Base-by-base conservation (phyloP, 352 stramenopile species). In the Pythium vanterpoolii region DNA sequence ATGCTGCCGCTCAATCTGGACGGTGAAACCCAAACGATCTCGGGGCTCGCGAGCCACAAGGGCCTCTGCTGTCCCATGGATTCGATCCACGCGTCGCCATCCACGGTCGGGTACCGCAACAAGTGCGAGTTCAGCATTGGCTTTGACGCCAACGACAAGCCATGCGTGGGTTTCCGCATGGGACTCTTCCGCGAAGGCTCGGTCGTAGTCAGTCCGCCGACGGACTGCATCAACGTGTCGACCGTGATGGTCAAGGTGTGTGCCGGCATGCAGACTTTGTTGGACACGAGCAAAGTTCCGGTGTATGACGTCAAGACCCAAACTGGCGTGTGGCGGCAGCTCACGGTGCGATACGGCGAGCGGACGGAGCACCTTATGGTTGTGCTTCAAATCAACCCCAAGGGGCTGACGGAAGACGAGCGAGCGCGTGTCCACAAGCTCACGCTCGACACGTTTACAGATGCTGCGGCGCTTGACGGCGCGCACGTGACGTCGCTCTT, bases 91-190 rank as follows among this genome's bases (percentile, higher is more conserved):
- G 68, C 82, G 14, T 97, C 89, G 26, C 93, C 93, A 2, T 63
- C 77, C 42, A 83, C 83, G 1, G 77, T 93, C 66, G 88, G 90
- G 24, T 98, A 98, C 72, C 80, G 96, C 31, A 99, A 99, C 84
- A 99, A 99, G 77, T 98, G 90, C 68, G 96, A 99, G 66, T 98
- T 99, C 71, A 99, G 87, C 38, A 92, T 98, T 66, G 95, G 96
- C 38, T 83, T 87, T 26, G 84, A 96, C 58, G 74, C 56, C 0
- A 69, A 90, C 8, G 75, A 75, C 34, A 79, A 90, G 62, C 79
- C 89, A 1, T 92, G 84, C 42, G 73, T 97, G 3, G 90, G 90
- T 16, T 97, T 97, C 63, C 85, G 90, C 26, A 73, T 94, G 40
- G 83, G 86, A 24, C 61, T 91, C 13, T 96, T 94, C 68, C 80